These are phyloP conservation scores for Ogataea nitratoaversa DNA, from an alignment of 805 yeast genomes.

Conservation along the genomic window DNA sequence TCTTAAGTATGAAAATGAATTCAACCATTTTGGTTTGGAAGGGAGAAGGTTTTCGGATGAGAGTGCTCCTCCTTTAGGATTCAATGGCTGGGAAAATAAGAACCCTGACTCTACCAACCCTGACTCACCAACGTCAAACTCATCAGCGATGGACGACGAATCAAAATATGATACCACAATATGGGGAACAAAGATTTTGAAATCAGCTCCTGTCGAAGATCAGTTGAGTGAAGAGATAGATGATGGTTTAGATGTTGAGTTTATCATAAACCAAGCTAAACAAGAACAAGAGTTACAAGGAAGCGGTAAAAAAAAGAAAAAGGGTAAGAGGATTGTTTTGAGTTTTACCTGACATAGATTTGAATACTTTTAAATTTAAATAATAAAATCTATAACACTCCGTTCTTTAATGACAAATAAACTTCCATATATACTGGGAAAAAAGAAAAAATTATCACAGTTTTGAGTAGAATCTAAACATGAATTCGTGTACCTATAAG, in stretches of 20 bases:
- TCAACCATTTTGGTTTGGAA: conserved; percentile 29
- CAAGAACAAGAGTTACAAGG: conserved; percentile 36
- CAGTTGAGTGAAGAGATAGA: conserved; percentile 43
- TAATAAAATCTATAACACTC: too few species aligned
- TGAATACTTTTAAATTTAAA: too few species aligned
- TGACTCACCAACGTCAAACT: conserved; percentile 4
- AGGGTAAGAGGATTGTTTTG: conserved; percentile 39
- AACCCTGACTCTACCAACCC: background rate
- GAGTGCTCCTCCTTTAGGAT: conserved; percentile 15
- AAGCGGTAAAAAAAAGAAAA: conserved; percentile 38
- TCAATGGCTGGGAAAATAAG: conserved; percentile 3
- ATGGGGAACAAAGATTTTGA: conserved; percentile 70
- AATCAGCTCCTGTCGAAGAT: conserved; percentile 24
- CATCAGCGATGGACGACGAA: conserved; percentile 7
- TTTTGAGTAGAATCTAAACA: background rate
- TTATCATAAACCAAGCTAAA: conserved; percentile 49
- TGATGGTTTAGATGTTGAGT: conserved; percentile 33
- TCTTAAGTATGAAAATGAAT: conserved; percentile 36
- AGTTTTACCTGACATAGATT: conserved; percentile 16
- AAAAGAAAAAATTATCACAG: background rate
- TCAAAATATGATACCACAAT: conserved; percentile 42
- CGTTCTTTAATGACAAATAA: too few species aligned
- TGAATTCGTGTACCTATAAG: too few species aligned
- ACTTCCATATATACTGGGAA: background rate
- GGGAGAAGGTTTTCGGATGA: conserved; percentile 11